These are phyloP conservation scores for Geotrichum armillariae DNA, from an alignment of 1,139 yeast genomes.

Conservation along the genomic window DNA sequence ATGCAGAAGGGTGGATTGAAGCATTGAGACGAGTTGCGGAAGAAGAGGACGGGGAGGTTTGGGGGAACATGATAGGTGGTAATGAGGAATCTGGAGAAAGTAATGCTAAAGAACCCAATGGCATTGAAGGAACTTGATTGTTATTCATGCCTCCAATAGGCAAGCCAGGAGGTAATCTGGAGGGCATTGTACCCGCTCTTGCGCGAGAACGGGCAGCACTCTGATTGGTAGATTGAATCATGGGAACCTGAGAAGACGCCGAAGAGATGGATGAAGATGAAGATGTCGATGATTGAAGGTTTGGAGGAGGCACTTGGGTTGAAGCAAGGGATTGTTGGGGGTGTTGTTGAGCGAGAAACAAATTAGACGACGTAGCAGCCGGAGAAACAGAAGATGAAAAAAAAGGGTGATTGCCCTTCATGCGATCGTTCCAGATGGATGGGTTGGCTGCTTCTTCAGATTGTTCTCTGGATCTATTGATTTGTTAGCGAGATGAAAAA, in stretches of 20 bases:
- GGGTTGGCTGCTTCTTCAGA: constrained; percentile 13
- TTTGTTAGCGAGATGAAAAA: too few relatives aligned
- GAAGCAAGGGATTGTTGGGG: constrained; percentile 11
- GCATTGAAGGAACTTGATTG: constrained; percentile 19
- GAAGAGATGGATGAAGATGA: constrained; percentile 21
- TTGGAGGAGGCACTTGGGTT: constrained; percentile 6
- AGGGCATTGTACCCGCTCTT: constrained; percentile 48
- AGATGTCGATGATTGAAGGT: constrained; percentile 13
- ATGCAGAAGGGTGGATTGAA: constrained; percentile 16
- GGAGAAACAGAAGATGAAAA: constrained; percentile 6
- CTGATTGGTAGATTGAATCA: constrained; percentile 13
- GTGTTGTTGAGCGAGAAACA: constrained; percentile 21
- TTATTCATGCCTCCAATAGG: constrained; percentile 18
- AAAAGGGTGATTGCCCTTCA: constrained; percentile 1
- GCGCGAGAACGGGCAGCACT: constrained; percentile 36
- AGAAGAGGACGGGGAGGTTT: constrained; percentile 21
- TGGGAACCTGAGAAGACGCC: constrained; percentile 18
- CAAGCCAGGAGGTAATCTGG: constrained; percentile 40
- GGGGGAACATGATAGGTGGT: constrained; percentile 20
- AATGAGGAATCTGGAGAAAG: constrained; percentile 32
- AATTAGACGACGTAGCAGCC: constrained; percentile 2
- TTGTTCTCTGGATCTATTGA: constrained; percentile 19
- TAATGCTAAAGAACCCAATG: constrained; percentile 37
- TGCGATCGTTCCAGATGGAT: constrained; percentile 19
- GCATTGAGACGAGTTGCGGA: constrained; percentile 17